Percentiles rank a stretch among this genome's conserved stretches.
Evolutionary conservation across 257 asterid genomes (phyloP).

Genomic region (Prunella vulgaris): DNA sequence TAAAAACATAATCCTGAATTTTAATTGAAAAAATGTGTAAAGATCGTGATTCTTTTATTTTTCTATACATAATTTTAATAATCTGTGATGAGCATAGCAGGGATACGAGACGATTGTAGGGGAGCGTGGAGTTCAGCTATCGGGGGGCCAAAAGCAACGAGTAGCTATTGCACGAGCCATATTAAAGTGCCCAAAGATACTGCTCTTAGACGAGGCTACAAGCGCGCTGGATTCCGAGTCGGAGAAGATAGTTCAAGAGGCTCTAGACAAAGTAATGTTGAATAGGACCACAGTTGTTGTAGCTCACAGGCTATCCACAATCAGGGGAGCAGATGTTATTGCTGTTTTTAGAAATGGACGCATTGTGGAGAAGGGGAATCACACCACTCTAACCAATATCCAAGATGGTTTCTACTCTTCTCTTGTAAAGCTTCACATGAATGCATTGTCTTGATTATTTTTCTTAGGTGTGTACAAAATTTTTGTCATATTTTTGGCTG

Average conservation of each 20-base stretch:
- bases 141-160: conserved; percentile 81
- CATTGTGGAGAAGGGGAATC: conserved; percentile 64
- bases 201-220: conserved; percentile 63
- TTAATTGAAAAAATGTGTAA: too few relatives aligned
- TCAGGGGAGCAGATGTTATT: conserved; percentile 59
- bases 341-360: conserved; percentile 56
- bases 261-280: conserved; percentile 52
- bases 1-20: too few relatives aligned
- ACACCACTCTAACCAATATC: conserved; percentile 38
- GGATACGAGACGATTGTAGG: conserved; percentile 72
- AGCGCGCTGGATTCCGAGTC: conserved; percentile 68
- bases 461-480: neutral
- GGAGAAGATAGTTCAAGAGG: conserved; percentile 68
- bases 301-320: conserved; percentile 69
- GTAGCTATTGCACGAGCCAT: conserved; percentile 74
- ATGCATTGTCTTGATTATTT: conserved; percentile 22
- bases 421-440: conserved; percentile 40
- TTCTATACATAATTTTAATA: too few relatives aligned
- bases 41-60: too few relatives aligned
- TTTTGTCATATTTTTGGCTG: neutral
- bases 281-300: conserved; percentile 57
- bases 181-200: conserved; percentile 48
- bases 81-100: conserved; percentile 10
- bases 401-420: conserved; percentile 59
- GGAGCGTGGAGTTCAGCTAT: conserved; percentile 61